Conservation (phyloP, 441 rosid genomes). For the Pelargonium fulgidum region DNA sequence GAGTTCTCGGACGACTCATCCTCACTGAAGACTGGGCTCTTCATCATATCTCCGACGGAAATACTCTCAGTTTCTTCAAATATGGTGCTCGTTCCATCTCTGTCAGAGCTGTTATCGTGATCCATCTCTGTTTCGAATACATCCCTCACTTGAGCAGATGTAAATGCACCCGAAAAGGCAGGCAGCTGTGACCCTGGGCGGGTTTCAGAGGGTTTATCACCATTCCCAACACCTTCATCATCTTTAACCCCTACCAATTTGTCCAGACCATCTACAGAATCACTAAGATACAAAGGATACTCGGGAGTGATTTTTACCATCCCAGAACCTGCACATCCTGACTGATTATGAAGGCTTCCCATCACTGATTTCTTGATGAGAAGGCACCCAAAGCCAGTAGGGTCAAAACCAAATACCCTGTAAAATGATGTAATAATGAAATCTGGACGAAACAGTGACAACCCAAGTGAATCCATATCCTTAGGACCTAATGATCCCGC, state of each 20-base stretch:
- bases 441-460: slow-evolving; percentile 91
- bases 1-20: slow-evolving; percentile 90
- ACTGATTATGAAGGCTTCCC: slow-evolving; percentile 85
- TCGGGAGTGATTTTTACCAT: slow-evolving; percentile 94
- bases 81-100: slow-evolving; percentile 82
- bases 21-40: slow-evolving; percentile 89
- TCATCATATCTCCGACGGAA: slow-evolving; percentile 91
- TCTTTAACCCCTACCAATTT: slow-evolving; percentile 47
- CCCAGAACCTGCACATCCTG: slow-evolving; percentile 88
- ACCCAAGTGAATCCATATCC: slow-evolving; percentile 94
- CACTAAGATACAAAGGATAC: slow-evolving; percentile 78
- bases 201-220: slow-evolving; percentile 44
- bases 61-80: slow-evolving; percentile 86
- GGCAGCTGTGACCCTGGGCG: slow-evolving; percentile 67
- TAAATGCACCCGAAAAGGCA: slow-evolving; percentile 90
- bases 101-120: slow-evolving; percentile 69
- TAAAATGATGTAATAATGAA: slow-evolving; percentile 88
- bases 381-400: slow-evolving; percentile 94
- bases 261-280: slow-evolving; percentile 80
- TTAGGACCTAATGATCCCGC: slow-evolving; percentile 96
- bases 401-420: slow-evolving; percentile 84
- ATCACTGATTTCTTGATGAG: slow-evolving; percentile 89
- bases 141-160: slow-evolving; percentile 85
- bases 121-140: slow-evolving; percentile 79
- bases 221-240: slow-evolving; percentile 43